Base-by-base conservation (phyloP, 768 basidiomycete species). In the Naganishia randhawae region DNA sequence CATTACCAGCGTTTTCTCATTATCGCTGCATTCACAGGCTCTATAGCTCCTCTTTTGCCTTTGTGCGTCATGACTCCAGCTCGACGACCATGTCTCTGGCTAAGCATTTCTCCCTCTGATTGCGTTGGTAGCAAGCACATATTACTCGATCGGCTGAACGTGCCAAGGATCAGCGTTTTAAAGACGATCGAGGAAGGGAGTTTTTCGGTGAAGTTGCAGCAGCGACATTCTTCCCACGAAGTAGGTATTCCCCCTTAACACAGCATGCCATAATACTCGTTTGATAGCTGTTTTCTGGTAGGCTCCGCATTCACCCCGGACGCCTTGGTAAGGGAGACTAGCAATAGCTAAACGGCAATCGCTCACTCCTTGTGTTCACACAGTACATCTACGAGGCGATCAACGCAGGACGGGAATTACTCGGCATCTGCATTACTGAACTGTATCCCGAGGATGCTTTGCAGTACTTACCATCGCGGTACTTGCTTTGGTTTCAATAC, bases 341-440 rank as follows among this genome's bases (percentile, higher is more conserved):
- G 5, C 25, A 13, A 2, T 1, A 22, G 25, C 22, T 31, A n/a
- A 16, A 9, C 25, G 9, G 17, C 32, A 17, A 25, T 5, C 25
- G 29, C 31, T 64, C 9, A 53, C 31, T 50, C 5, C 22, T 17
- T 63, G 35, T 5, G 25, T 33, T 27, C 31, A 70, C 69, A 35
- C 66, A 76, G 42, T 77, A 76, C 61, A 78, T 78, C 64, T 78
- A 76, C 69, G 77, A 77, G 42, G 76, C 77, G 16, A 74, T 78
- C 32, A 74, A 76, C 29, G 74, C 77, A 0, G 77, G 75, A 17
- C 71, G 72, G 32, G 73, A 78, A 41, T 71, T 78, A 19, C 63
- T 78, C 22, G 48, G 69, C 22, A 76, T 76, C 22, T 76, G 74
- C 32, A 64, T 76, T 14, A 63, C 53, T n/a, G 55, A 73, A 27